These are phyloP conservation scores for Austroboletus eburneus DNA, from an alignment of 768 basidiomycete genomes.

Conservation along the genomic window DNA sequence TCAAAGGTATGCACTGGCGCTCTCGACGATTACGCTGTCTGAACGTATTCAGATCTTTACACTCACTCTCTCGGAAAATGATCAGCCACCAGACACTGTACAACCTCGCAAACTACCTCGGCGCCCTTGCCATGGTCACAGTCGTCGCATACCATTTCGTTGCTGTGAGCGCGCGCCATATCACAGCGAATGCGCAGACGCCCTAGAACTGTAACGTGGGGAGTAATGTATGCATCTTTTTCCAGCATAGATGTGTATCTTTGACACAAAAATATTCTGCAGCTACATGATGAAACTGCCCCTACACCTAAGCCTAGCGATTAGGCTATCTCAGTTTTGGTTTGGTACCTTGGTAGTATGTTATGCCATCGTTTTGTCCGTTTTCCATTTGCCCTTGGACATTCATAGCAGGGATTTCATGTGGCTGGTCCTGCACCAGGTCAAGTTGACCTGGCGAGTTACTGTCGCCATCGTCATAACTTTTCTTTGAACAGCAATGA, in stretches of 20 bases:
- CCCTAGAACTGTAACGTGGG: conserved; percentile 1
- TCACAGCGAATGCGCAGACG: conserved; percentile 26
- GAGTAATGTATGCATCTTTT: conserved; percentile 3
- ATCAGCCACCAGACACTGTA: conserved; percentile 80
- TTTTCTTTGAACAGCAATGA: conserved; percentile 15
- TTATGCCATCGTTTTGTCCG: neutral
- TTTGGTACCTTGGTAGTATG: conserved; percentile 17
- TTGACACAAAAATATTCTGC: no score
- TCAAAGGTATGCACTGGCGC: conserved; percentile 13
- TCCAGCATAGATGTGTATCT: neutral
- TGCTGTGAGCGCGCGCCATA: conserved; percentile 68
- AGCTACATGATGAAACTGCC: no score
- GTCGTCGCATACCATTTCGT: conserved; percentile 90
- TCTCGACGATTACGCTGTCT: neutral
- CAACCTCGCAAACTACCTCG: conserved; percentile 77
- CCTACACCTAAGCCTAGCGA: no score
- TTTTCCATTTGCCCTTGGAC: conserved; percentile 8
- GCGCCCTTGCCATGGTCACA: conserved; percentile 80
- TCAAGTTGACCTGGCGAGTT: neutral
- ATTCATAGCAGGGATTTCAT: conserved; percentile 9
- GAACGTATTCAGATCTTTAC: neutral
- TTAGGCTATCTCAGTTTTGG: conserved; percentile 11
- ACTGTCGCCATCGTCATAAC: neutral
- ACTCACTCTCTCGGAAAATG: conserved; percentile 41
- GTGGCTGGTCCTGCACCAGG: conserved; percentile 18